Evolutionary conservation across 805 yeast genomes (phyloP), one percentile per base, ranked within the genome.

Genomic region (Spathaspora girioi): DNA sequence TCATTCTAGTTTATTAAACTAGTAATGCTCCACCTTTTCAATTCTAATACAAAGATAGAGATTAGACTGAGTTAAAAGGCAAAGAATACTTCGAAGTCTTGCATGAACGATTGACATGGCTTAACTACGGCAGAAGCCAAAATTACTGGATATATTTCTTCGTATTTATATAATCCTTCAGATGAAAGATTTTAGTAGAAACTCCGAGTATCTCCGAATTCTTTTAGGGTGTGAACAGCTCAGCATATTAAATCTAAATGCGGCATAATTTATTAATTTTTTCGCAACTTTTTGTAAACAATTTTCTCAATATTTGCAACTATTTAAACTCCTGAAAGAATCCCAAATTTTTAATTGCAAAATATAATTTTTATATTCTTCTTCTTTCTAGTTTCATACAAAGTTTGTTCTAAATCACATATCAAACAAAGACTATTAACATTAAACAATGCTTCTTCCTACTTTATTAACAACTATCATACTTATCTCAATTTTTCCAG

Each of bases 261-360:
- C 14, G 7, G 40, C 40, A 35, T 35, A 14, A 35, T 35, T 35
- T 35, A 11, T 14, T 11, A 35, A 4, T 42, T 42, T 42, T 42
- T 42, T 42, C 29, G 44, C 44, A 42, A 23, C 44, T n/a, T 20
- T 40, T 42, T 20, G 29, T 20, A 20, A 23, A 23, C 44, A 23
- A 18, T 17, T 42, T 15, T 15, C 44, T 42, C 44, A 19, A 42
- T 14, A 20, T 42, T 23, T 48, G 50, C 50, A 41, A 18, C 50
- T 47, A 38, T 38, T 23, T 43, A 41, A 42, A 42, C 19, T 12
- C 38, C 18, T 19, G 32, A 18, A 35, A 9, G 7, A 11, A 35
- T 35, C 40, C 40, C 18, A 7, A 35, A 35, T 3, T 35, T 35
- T 35, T 35, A 35, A 32, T 26, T 29, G 26, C 38, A 35, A 49